Conservation (phyloP, 352 stramenopile species). For the Globisporangium alternatum region DNA sequence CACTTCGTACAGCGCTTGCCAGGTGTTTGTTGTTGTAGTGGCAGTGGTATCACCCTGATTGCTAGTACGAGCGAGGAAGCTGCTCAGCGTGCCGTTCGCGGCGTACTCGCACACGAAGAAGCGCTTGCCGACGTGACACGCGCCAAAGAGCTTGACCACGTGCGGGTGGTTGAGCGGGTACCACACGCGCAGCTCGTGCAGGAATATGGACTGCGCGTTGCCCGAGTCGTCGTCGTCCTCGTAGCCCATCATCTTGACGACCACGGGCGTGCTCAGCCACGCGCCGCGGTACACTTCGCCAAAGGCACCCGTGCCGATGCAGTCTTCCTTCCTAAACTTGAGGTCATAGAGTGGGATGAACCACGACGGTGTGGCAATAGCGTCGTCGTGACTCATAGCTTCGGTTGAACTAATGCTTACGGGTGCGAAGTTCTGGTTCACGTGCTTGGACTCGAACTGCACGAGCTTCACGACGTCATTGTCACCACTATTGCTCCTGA, state of each 20-base stretch:
- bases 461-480: neutral
- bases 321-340: constrained; percentile 5
- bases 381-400: neutral
- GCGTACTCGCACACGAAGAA: constrained; percentile 38
- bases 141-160: constrained; percentile 37
- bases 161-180: constrained; percentile 33
- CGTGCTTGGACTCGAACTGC: neutral
- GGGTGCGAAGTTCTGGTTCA: constrained; percentile 1
- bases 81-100: constrained; percentile 23
- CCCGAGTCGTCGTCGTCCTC: neutral
- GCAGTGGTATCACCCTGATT: neutral
- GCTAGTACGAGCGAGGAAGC: constrained; percentile 18
- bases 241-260: constrained; percentile 17
- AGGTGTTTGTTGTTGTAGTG: neutral
- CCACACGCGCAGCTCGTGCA: constrained; percentile 36
- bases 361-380: neutral
- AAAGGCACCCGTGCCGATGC: constrained; percentile 7
- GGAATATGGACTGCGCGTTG: constrained; percentile 16
- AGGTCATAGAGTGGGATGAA: constrained; percentile 12
- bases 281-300: constrained; percentile 4
- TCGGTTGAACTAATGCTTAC: neutral
- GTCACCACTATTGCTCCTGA: neutral
- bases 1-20: constrained; percentile 12
- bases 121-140: constrained; percentile 32
- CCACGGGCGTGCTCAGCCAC: constrained; percentile 11